phyloP scores from a whole-genome alignment of 768 basidiomycete genomes.

The Leucocoprinus leucothites region DNA sequence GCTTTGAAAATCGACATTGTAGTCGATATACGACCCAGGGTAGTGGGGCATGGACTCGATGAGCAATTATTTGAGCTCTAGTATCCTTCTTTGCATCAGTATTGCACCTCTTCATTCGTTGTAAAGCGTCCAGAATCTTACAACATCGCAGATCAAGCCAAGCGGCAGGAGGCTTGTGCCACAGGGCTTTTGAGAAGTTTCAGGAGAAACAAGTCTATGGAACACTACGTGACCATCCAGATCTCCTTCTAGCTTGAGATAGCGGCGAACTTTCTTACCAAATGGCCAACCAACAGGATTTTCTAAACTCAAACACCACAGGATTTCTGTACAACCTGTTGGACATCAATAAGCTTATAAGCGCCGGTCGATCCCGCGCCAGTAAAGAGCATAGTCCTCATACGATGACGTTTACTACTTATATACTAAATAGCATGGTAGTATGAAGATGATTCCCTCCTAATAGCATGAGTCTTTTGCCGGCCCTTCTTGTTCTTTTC shows the following conservation, averaged over 20 bases:
- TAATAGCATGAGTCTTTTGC: conserved; percentile 2
- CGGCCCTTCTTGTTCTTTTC: neutral
- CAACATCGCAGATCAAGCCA: neutral
- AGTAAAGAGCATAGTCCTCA: neutral
- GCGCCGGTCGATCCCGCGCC: neutral
- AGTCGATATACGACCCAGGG: neutral
- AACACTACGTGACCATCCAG: too few relatives aligned
- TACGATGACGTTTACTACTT: neutral
- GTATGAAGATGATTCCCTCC: neutral
- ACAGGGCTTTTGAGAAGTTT: too few relatives aligned
- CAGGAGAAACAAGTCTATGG: too few relatives aligned
- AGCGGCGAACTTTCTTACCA: too few relatives aligned
- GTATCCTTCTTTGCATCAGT: neutral
- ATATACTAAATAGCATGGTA: too few relatives aligned
- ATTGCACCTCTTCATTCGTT: neutral
- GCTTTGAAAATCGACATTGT: neutral
- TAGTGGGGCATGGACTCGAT: neutral
- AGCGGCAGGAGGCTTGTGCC: too few relatives aligned
- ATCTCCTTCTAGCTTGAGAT: too few relatives aligned
- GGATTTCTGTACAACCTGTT: neutral
- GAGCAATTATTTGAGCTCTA: neutral
- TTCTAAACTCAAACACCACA: neutral
- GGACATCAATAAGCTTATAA: neutral
- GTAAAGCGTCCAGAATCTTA: neutral
- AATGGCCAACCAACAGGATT: too few relatives aligned